Percentiles rank a stretch among this genome's conserved stretches.
These are phyloP conservation scores for Odontarrhena argentea DNA, from an alignment of 345 rosid genomes.

Conservation along the genomic window DNA sequence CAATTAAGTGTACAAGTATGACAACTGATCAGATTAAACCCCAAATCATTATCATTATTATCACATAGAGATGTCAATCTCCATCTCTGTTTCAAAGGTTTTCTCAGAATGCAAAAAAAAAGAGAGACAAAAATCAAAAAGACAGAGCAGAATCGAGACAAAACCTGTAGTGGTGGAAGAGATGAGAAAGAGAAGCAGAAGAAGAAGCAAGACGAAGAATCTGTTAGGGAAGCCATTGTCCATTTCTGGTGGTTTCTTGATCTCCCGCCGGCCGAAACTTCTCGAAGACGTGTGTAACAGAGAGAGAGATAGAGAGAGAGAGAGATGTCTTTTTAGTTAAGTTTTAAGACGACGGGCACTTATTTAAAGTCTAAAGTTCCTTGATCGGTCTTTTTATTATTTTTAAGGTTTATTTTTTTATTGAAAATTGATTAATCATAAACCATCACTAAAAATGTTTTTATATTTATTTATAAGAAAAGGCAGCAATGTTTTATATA, in stretches of 20 bases:
- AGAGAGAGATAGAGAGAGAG: slow-evolving; percentile 13
- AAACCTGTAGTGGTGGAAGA: slow-evolving; percentile 66
- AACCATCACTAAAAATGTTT: not conserved
- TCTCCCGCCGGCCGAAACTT: slow-evolving; percentile 33
- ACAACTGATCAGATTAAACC: not conserved
- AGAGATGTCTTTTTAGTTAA: slow-evolving; percentile 24
- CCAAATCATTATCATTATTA: not conserved
- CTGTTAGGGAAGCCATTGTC: slow-evolving; percentile 36
- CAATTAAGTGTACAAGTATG: not conserved
- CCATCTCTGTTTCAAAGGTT: not conserved
- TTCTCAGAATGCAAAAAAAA: not conserved
- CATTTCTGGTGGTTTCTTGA: slow-evolving; percentile 43
- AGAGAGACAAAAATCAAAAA: slow-evolving; percentile 16
- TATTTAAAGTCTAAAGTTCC: slow-evolving; percentile 28
- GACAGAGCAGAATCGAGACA: slow-evolving; percentile 1
- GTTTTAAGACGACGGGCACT: slow-evolving; percentile 31
- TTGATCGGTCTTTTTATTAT: slow-evolving; percentile 23
- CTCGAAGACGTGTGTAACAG: slow-evolving; percentile 24
- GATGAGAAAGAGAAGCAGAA: slow-evolving; percentile 45
- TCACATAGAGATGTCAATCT: slow-evolving; percentile 2
- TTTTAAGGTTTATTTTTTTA: slow-evolving; percentile 5
- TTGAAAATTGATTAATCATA: not conserved
- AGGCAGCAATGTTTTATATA: not conserved
- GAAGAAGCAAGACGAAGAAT: slow-evolving; percentile 41
- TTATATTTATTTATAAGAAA: not conserved